Evolutionary conservation across 345 rosid genomes (phyloP).

Genomic region (Brassica cretica): DNA sequence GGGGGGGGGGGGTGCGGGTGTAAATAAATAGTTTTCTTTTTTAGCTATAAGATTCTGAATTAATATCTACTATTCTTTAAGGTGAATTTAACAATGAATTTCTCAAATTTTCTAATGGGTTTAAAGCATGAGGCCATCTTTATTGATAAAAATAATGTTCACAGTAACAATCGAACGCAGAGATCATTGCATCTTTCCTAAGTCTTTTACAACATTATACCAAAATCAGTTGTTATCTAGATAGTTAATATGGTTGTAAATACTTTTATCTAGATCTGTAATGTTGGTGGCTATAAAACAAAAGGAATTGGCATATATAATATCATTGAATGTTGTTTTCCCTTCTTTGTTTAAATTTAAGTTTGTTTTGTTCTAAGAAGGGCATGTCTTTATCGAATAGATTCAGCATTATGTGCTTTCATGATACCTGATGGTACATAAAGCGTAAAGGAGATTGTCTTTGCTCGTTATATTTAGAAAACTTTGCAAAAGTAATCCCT

Average conservation of each 20-base stretch:
- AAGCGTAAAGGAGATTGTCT: slow-evolving; percentile 25
- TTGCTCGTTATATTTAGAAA: background rate
- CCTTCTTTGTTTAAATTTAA: slow-evolving; percentile 11
- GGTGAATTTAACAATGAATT: background rate
- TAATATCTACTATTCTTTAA: background rate
- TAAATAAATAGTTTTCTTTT: too few species aligned
- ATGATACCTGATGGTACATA: slow-evolving; percentile 24
- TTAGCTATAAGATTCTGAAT: too few species aligned
- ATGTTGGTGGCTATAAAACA: background rate
- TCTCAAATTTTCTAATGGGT: background rate
- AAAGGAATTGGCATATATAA: background rate
- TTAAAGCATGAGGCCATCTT: background rate
- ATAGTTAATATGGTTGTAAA: background rate
- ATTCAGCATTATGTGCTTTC: slow-evolving; percentile 27
- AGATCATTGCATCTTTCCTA: background rate
- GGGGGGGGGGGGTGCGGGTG: too few species aligned
- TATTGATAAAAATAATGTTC: background rate
- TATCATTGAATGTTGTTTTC: slow-evolving; percentile 9
- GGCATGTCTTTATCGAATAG: slow-evolving; percentile 26
- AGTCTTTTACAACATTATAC: background rate
- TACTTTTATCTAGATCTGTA: background rate
- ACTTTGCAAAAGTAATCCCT: slow-evolving; percentile 3
- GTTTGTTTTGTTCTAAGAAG: slow-evolving; percentile 25
- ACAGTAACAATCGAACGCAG: background rate
- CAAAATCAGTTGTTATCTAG: background rate